A percentile compares a stretch with the other conserved stretches of the same genome.
phyloP scores from a whole-genome alignment of 1,139 yeast species.

The Pneumocystis carinii region DNA sequence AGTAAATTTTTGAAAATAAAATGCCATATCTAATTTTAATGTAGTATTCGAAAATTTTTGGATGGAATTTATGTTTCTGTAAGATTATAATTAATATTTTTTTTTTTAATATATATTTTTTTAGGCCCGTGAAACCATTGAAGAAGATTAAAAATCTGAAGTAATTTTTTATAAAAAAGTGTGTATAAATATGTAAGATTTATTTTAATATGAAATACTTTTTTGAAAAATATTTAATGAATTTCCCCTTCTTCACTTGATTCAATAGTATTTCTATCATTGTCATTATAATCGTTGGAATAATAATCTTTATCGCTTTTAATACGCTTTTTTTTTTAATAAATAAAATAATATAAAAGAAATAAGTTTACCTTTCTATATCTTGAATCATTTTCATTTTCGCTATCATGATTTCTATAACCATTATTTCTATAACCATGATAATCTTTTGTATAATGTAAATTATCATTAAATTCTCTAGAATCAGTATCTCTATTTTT shows the following conservation, averaged over 20 bases:
- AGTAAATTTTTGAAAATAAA: slow-evolving; percentile 20
- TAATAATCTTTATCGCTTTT: slow-evolving; percentile 1
- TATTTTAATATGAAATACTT: too few relatives aligned
- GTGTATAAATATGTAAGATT: too few relatives aligned
- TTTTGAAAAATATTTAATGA: background rate
- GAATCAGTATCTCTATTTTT: slow-evolving; percentile 5
- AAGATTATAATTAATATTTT: background rate
- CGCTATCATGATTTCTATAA: background rate
- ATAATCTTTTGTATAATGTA: background rate
- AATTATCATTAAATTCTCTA: background rate
- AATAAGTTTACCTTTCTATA: background rate
- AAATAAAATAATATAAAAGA: background rate
- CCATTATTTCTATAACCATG: background rate
- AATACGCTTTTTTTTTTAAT: background rate
- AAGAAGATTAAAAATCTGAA: background rate
- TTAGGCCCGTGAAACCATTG: background rate
- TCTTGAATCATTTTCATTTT: background rate
- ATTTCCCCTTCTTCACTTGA: slow-evolving; percentile 10
- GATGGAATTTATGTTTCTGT: slow-evolving; percentile 2
- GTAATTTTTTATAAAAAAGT: too few relatives aligned
- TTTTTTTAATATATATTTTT: background rate
- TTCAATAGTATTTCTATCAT: background rate
- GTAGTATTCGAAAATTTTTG: background rate
- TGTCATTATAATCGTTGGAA: background rate
- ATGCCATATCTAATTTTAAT: background rate